A percentile compares a stretch with the other conserved stretches of the same genome.
These are phyloP conservation scores for Carex kokanica DNA, from an alignment of 176 grass and related monocot genomes.

Conservation along the genomic window DNA sequence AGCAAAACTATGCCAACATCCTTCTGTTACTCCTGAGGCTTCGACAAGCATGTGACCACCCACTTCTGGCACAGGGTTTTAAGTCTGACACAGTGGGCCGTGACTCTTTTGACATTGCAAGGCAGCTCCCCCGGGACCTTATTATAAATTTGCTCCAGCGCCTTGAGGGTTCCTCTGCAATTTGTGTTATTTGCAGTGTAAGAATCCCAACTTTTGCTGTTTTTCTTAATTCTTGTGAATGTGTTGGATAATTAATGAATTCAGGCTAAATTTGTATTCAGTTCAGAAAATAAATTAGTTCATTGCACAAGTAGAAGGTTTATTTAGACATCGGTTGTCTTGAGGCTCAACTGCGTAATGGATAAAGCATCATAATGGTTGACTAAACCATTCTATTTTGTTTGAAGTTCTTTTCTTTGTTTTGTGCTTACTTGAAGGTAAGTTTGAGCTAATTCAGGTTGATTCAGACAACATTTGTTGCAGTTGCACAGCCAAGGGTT, in stretches of 20 bases:
- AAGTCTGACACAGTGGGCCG: slow-evolving; percentile 61
- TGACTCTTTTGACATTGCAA: slow-evolving; percentile 85
- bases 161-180: slow-evolving; percentile 56
- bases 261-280: not conserved
- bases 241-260: not conserved
- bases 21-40: slow-evolving; percentile 87
- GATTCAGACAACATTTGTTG: not conserved
- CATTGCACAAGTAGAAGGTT: not conserved
- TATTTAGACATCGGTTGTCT: not conserved
- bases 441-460: slow-evolving; percentile 2
- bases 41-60: slow-evolving; percentile 95
- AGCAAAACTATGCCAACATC: slow-evolving; percentile 97
- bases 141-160: slow-evolving; percentile 69
- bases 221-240: not conserved
- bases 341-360: not conserved
- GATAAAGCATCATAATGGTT: not conserved
- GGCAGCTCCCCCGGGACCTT: slow-evolving; percentile 65
- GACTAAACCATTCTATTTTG: not conserved
- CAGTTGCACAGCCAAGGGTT: not conserved
- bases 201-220: slow-evolving; percentile 30
- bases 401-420: slow-evolving; percentile 11
- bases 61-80: slow-evolving; percentile 78
- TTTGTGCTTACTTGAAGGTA: not conserved
- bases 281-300: not conserved
- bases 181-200: slow-evolving; percentile 85